Conservation (phyloP, 495 filamentous ascomycete genomes). For the Penicillium atrosanguineum region DNA sequence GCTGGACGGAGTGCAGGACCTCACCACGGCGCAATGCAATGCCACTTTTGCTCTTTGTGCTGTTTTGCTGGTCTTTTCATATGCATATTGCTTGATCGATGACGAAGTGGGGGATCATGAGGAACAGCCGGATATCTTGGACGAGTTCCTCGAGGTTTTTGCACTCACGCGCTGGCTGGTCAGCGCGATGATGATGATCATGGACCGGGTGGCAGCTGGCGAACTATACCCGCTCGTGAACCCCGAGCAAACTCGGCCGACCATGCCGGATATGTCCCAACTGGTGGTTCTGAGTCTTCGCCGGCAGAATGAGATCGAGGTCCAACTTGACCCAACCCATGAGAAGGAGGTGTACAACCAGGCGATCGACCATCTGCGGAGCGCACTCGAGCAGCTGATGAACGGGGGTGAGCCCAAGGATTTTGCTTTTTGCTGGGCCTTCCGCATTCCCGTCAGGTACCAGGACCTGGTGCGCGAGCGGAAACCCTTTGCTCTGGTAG, state of each 20-base stretch:
- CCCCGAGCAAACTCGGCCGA: slow-evolving; percentile 22
- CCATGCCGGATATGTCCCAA: slow-evolving; percentile 39
- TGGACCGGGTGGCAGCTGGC: slow-evolving; percentile 34
- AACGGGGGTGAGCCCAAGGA: slow-evolving; percentile 36
- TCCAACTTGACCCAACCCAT: slow-evolving; percentile 23
- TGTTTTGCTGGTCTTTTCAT: slow-evolving; percentile 44
- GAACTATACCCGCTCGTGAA: slow-evolving; percentile 33
- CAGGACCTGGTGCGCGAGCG: slow-evolving; percentile 47
- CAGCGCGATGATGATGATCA: slow-evolving; percentile 27
- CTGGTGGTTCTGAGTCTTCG: slow-evolving; percentile 32
- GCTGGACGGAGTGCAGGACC: slow-evolving; percentile 16
- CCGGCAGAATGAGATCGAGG: slow-evolving; percentile 29
- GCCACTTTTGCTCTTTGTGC: slow-evolving; percentile 47
- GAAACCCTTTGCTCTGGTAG: slow-evolving; percentile 52
- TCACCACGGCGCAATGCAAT: slow-evolving; percentile 38
- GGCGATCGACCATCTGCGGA: slow-evolving; percentile 31
- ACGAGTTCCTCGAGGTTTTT: slow-evolving; percentile 46
- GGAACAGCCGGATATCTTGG: slow-evolving; percentile 23
- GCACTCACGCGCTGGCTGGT: slow-evolving; percentile 39
- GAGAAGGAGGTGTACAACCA: slow-evolving; percentile 29
- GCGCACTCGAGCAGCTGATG: slow-evolving; percentile 30
- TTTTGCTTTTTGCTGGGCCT: slow-evolving; percentile 48
- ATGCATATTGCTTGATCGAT: slow-evolving; percentile 36
- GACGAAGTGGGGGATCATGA: slow-evolving; percentile 16
- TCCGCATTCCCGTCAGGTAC: slow-evolving; percentile 50